Conservation (phyloP, 768 basidiomycete genomes). For the Polyporus arcularius region DNA sequence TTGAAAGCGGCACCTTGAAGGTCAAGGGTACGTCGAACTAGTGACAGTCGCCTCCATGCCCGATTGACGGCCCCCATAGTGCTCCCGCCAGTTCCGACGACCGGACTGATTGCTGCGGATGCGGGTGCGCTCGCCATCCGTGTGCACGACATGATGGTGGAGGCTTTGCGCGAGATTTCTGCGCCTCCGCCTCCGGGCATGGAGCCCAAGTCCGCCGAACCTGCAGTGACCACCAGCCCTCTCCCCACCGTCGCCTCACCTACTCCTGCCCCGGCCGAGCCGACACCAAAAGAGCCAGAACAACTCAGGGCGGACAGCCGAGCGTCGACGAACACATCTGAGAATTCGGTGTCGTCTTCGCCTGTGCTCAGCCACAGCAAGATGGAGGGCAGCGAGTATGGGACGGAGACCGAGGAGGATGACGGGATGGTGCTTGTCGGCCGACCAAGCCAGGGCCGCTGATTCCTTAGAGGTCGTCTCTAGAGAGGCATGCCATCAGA, state of each 20-base stretch:
- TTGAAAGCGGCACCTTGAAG: constrained; percentile 75
- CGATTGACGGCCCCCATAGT: constrained; percentile 49
- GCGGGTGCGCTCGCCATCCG: constrained; percentile 63
- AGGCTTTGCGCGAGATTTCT: constrained; percentile 77
- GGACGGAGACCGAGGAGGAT: constrained; percentile 78
- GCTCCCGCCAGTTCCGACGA: constrained; percentile 84
- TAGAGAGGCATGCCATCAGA: background rate
- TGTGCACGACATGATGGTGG: constrained; percentile 80
- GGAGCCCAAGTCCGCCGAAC: constrained; percentile 5
- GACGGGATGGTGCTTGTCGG: constrained; percentile 82
- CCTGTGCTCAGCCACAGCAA: constrained; percentile 32
- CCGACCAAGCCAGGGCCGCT: constrained; percentile 42
- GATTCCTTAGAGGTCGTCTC: background rate
- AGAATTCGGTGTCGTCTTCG: constrained; percentile 27
- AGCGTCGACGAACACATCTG: constrained; percentile 32
- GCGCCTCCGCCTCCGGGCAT: constrained; percentile 40
- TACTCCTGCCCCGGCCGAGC: constrained; percentile 7
- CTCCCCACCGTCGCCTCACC: constrained; percentile 1
- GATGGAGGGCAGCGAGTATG: constrained; percentile 58
- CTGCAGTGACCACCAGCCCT: constrained; percentile 1
- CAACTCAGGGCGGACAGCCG: constrained; percentile 28
- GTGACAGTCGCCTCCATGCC: background rate
- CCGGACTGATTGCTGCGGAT: constrained; percentile 69
- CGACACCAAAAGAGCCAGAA: constrained; percentile 5
- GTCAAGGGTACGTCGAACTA: constrained; percentile 65